These are phyloP conservation scores for Trametes villosa DNA, from an alignment of 768 basidiomycete species.

Conservation along the genomic window DNA sequence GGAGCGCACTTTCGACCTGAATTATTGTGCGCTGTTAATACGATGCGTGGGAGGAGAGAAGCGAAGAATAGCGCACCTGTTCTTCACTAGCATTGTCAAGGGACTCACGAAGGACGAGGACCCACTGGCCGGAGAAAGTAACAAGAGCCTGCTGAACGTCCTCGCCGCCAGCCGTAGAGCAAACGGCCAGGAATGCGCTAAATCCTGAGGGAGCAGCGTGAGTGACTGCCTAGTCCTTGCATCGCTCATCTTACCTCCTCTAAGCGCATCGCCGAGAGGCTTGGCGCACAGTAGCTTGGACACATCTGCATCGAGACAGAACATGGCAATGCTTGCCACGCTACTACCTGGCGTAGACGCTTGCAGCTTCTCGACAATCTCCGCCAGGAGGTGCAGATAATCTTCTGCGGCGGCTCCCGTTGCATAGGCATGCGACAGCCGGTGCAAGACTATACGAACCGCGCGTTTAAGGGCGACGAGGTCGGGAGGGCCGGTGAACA, in stretches of 20 bases:
- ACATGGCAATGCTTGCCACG: background rate
- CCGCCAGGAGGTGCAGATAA: slow-evolving; percentile 15
- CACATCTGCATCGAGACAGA: slow-evolving; percentile 8
- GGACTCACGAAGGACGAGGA: slow-evolving; percentile 2
- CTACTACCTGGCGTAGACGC: background rate
- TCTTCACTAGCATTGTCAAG: slow-evolving; percentile 10
- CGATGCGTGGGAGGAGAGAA: background rate
- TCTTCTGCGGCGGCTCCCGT: slow-evolving; percentile 7
- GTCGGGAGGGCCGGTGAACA: slow-evolving; percentile 34
- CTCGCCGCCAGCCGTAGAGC: background rate
- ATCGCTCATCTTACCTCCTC: slow-evolving; percentile 1
- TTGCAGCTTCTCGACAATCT: slow-evolving; percentile 2
- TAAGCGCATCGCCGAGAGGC: background rate
- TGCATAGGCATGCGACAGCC: slow-evolving; percentile 26
- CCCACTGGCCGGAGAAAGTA: slow-evolving; percentile 2
- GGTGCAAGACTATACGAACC: slow-evolving; percentile 44
- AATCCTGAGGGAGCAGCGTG: background rate
- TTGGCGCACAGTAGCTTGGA: background rate
- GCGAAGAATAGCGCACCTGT: background rate
- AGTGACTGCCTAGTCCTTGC: background rate
- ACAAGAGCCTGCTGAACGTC: background rate
- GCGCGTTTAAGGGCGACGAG: slow-evolving; percentile 41
- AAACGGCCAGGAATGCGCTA: background rate
- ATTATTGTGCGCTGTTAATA: background rate
- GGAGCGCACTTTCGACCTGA: slow-evolving; percentile 23